phyloP scores from a whole-genome alignment of 1,284 basidiomycete genomes.

The Anthracocystis walkeri region DNA sequence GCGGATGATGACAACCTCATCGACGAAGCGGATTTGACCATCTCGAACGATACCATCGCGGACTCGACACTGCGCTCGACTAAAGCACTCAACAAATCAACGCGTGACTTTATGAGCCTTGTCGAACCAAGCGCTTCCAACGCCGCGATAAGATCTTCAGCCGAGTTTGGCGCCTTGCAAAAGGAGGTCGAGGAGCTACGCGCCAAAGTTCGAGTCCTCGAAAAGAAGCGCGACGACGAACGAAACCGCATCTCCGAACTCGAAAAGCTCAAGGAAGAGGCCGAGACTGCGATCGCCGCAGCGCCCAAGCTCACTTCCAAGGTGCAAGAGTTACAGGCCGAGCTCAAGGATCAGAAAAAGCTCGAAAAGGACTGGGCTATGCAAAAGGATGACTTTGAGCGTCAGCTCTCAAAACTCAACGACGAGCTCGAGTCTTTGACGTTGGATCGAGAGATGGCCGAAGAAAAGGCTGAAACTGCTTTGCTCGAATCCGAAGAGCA shows the following conservation, averaged over 20 bases:
- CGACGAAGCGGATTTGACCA: constrained; percentile 39
- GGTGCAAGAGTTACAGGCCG: constrained; percentile 55
- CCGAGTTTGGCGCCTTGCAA: constrained; percentile 50
- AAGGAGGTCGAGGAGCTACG: constrained; percentile 76
- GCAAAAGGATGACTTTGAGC: constrained; percentile 52
- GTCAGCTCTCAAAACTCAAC: constrained; percentile 77
- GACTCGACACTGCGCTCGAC: constrained; percentile 31
- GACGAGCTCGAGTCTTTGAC: constrained; percentile 95
- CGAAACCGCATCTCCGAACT: constrained; percentile 83
- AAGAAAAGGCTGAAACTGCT: constrained; percentile 87
- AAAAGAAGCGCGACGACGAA: constrained; percentile 87
- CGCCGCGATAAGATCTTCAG: constrained; percentile 22
- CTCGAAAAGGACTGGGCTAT: constrained; percentile 60
- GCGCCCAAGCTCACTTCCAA: constrained; percentile 78
- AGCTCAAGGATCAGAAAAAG: constrained; percentile 58
- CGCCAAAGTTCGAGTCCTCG: constrained; percentile 84
- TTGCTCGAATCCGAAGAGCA: constrained; percentile 83
- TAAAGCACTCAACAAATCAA: constrained; percentile 42
- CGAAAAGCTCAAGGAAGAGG: constrained; percentile 84
- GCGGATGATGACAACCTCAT: constrained; percentile 13
- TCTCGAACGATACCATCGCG: constrained; percentile 17
- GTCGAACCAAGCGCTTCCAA: constrained; percentile 33
- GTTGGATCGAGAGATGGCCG: constrained; percentile 96
- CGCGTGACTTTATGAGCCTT: constrained; percentile 56
- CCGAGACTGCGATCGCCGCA: constrained; percentile 81